Percentiles rank a stretch among this genome's conserved stretches.
Evolutionary conservation across 306 rosid species (phyloP).

Genomic region (Leucaena leucocephala): DNA sequence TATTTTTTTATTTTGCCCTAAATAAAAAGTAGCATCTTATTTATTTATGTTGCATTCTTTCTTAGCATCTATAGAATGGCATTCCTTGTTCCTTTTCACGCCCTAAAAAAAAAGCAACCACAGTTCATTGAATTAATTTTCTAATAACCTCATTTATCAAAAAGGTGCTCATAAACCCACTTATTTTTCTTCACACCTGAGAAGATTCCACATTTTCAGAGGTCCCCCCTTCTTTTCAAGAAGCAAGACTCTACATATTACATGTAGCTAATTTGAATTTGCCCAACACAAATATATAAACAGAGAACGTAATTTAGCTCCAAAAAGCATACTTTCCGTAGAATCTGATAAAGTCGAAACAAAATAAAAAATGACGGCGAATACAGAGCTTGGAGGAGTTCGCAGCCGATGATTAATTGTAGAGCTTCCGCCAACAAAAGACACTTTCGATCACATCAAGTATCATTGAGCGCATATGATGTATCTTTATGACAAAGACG

Average conservation of each 20-base stretch:
- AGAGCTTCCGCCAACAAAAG: slow-evolving; percentile 34
- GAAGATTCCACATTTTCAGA: slow-evolving; percentile 7
- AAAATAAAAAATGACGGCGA: not conserved
- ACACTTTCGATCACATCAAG: slow-evolving; percentile 53
- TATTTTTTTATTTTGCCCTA: not conserved
- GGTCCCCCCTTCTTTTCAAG: not conserved
- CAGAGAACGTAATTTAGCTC: not conserved
- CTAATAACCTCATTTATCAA: not conserved
- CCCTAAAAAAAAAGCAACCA: slow-evolving; percentile 3
- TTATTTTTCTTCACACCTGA: not conserved
- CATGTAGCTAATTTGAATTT: not conserved
- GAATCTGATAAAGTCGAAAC: not conserved
- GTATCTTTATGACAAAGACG: slow-evolving; percentile 50
- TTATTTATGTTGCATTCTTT: slow-evolving; percentile 1
- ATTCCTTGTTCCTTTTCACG: slow-evolving; percentile 21
- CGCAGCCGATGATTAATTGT: slow-evolving; percentile 47
- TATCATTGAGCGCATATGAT: slow-evolving; percentile 39
- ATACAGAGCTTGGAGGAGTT: slow-evolving; percentile 28
- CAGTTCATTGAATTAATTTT: slow-evolving; percentile 13
- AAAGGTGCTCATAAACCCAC: slow-evolving; percentile 15
- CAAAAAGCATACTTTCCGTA: not conserved
- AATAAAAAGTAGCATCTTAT: not conserved
- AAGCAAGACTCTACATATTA: not conserved
- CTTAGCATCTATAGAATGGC: slow-evolving; percentile 30
- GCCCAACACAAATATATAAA: not conserved